A percentile compares a stretch with the other conserved stretches of the same genome.
These are phyloP conservation scores for Haberlea rhodopensis DNA, from an alignment of 257 asterid species.

Conservation along the genomic window DNA sequence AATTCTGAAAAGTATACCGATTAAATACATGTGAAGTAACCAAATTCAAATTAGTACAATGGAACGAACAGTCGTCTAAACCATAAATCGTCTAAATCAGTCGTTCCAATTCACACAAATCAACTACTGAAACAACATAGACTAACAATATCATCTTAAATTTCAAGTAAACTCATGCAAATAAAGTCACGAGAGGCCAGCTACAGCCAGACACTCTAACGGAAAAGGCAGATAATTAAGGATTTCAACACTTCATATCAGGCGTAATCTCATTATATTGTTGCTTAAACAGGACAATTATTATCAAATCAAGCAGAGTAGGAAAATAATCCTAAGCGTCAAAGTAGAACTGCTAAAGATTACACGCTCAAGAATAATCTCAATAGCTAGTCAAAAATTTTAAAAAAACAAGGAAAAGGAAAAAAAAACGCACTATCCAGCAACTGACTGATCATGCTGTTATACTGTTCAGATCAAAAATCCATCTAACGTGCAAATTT, in stretches of 20 bases:
- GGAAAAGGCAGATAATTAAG: neutral
- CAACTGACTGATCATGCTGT: neutral
- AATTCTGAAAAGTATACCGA: neutral
- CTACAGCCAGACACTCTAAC: neutral
- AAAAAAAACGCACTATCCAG: neutral
- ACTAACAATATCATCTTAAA: too few relatives aligned
- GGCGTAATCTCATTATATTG: neutral
- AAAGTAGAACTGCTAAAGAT: neutral
- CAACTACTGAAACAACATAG: too few relatives aligned
- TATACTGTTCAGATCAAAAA: neutral
- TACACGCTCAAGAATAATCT: neutral
- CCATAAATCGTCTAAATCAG: neutral
- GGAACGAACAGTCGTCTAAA: neutral
- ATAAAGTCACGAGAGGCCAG: neutral
- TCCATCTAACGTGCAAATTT: neutral
- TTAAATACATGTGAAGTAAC: neutral
- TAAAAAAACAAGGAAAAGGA: too few relatives aligned
- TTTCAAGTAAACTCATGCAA: too few relatives aligned
- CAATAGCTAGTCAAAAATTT: too few relatives aligned
- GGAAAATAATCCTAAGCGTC: too few relatives aligned
- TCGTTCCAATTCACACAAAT: too few relatives aligned
- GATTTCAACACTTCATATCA: neutral
- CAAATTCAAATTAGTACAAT: neutral
- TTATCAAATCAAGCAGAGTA: neutral
- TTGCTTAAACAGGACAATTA: neutral